Evolutionary conservation across 352 stramenopile genomes (phyloP), one percentile per base, ranked within the genome.

Genomic region (Phytophthora pistaciae): DNA sequence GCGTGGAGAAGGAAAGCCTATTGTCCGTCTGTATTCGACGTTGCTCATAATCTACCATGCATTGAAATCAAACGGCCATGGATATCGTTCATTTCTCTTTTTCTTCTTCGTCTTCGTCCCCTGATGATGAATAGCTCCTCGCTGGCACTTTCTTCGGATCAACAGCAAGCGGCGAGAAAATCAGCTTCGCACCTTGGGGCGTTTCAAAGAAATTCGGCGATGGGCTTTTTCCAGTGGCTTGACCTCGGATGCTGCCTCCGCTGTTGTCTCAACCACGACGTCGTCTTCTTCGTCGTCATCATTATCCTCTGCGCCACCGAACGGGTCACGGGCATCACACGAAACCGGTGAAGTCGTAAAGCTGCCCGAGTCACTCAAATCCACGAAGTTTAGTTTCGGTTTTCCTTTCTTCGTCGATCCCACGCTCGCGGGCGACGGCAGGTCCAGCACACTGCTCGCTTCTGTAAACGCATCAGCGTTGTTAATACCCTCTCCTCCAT

Each of bases 131-230:
- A 29, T 56, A 75, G 14, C 48, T 70, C 59, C 40, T 70, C 27
- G n/a, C 59, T 56, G 52, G 21, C 20, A 56, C 29, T 31, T 72
- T 66, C 27, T 75, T 78, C 18, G 53, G 29, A 16, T 75, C 68
- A 40, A 83, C 61, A 33, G 74, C 77, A 53, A 87, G 61, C 1
- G 79, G 80, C 1, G 79, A 87, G 38, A 84, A 84, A 9, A 85
- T 72, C 48, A 87, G 23, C 50, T 85, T 82, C n/a, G 77, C 59
- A 5, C 66, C 78, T 65, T 83, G 52, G 23, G 54, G 67, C 13
- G 57, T 72, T 74, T 77, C 38, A 75, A 52, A 0, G 68, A 70
- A 16, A 74, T 71, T 55, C 62, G 76, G 38, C 65, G 77, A 5
- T 73, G 74, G 14, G 58, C 36, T 48, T 72, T 68, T 29, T 60